Conservation (phyloP, 345 rosid genomes). For the Salix dunnii region DNA sequence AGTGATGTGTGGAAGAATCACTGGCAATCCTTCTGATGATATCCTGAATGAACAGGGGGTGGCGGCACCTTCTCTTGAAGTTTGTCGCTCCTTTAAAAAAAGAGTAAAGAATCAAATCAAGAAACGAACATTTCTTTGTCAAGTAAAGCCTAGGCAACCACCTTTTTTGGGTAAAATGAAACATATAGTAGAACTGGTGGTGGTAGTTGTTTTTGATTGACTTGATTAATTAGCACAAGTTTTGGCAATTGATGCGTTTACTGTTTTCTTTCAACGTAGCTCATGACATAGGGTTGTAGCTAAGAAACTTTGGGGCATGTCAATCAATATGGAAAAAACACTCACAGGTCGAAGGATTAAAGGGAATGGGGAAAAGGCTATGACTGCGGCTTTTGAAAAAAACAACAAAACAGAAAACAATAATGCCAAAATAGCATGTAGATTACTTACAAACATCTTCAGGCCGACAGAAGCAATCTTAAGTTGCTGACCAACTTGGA, state of each 20-base stretch:
- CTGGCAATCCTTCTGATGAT: constrained; percentile 90
- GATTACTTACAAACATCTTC: constrained; percentile 89
- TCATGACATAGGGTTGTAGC: not conserved
- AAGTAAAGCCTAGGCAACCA: not conserved
- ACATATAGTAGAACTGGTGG: not conserved
- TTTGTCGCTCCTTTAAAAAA: constrained; percentile 64
- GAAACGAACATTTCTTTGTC: not conserved
- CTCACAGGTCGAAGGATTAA: not conserved
- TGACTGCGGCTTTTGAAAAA: not conserved
- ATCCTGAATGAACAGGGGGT: constrained; percentile 79
- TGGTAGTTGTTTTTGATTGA: too few species aligned
- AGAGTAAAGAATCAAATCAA: not conserved
- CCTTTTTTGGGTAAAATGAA: not conserved
- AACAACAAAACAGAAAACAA: not conserved
- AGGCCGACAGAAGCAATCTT: constrained; percentile 90
- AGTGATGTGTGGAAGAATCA: constrained; percentile 80
- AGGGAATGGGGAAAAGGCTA: not conserved
- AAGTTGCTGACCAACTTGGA: constrained; percentile 68
- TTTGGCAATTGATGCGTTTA: not conserved
- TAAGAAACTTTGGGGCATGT: not conserved
- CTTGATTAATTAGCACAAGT: not conserved
- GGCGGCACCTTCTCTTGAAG: constrained; percentile 71
- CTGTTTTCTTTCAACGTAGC: not conserved
- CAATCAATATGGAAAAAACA: not conserved
- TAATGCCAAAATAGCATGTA: not conserved